These are phyloP conservation scores for Martiniozyma asiatica DNA, from an alignment of 1,139 yeast genomes.

Conservation along the genomic window DNA sequence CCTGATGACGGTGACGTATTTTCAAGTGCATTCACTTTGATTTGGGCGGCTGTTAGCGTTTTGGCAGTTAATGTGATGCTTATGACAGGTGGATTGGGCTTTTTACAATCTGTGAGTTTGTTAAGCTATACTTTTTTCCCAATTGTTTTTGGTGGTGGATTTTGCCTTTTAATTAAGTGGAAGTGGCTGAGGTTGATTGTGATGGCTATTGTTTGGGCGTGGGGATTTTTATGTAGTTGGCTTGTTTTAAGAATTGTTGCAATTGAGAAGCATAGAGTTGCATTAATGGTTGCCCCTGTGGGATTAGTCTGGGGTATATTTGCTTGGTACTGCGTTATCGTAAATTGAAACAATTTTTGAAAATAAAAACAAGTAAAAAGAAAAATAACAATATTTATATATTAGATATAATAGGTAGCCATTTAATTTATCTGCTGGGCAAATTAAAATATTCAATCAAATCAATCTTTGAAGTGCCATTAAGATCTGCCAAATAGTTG, in stretches of 20 bases:
- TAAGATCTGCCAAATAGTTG: constrained; percentile 5
- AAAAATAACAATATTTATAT: not conserved
- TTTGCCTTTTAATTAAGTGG: constrained; percentile 46
- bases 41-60: constrained; percentile 43
- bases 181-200: constrained; percentile 44
- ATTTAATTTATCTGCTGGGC: no score
- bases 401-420: no score
- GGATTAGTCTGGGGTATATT: constrained; percentile 59
- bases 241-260: constrained; percentile 22
- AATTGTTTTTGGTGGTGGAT: constrained; percentile 48
- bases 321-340: constrained; percentile 70
- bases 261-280: constrained; percentile 26
- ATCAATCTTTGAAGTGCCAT: no score
- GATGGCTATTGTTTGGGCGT: constrained; percentile 41
- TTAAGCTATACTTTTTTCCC: constrained; percentile 80
- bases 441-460: no score
- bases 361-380: no score
- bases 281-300: constrained; percentile 68
- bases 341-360: constrained; percentile 26
- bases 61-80: constrained; percentile 57
- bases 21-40: constrained; percentile 52
- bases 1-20: constrained; percentile 33
- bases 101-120: constrained; percentile 70
- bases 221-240: constrained; percentile 58
- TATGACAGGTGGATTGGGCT: constrained; percentile 37